phyloP scores from a whole-genome alignment of 169 alveolate genomes.

The Pseudocohnilembus persalinus region DNA sequence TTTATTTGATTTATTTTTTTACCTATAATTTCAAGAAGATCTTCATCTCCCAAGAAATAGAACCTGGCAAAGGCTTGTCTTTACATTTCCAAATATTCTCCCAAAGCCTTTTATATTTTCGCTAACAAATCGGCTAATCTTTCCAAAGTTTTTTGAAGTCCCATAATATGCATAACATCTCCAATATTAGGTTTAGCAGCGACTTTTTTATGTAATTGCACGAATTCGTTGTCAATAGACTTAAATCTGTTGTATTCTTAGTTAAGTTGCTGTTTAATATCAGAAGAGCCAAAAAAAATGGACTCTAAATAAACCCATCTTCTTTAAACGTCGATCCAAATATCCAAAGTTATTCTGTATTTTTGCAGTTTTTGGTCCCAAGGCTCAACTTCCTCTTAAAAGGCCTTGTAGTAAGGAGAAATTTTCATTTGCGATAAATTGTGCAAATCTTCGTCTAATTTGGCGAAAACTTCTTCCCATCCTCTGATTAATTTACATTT shows the following conservation, averaged over 20 bases:
- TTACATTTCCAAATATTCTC: constrained; percentile 96
- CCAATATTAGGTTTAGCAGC: constrained; percentile 84
- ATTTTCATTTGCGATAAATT: constrained; percentile 94
- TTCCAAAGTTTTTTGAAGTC: constrained; percentile 92
- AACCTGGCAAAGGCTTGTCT: constrained; percentile 98
- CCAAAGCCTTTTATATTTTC: constrained; percentile 95
- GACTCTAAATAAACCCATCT: constrained; percentile 98
- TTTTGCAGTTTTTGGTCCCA: constrained; percentile 96
- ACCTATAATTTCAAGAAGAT: constrained; percentile 97
- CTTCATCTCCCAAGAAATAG: constrained; percentile 99
- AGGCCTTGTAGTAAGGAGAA: constrained; percentile 90
- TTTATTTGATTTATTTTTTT: too few relatives aligned
- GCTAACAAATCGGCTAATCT: constrained; percentile 91
- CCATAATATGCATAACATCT: constrained; percentile 89
- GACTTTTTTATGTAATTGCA: constrained; percentile 93
- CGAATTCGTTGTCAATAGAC: constrained; percentile 93
- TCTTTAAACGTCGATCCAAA: constrained; percentile 97
- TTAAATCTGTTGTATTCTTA: constrained; percentile 94
- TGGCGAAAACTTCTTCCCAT: constrained; percentile 96
- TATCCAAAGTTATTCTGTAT: constrained; percentile 91
- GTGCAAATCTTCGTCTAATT: constrained; percentile 95
- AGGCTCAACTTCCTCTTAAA: constrained; percentile 93
- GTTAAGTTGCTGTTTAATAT: constrained; percentile 93
- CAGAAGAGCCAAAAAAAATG: constrained; percentile 96
- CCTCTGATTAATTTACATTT: constrained; percentile 95